Base-by-base conservation (phyloP, 306 rosid genomes). In the Dicorynia guianensis region DNA sequence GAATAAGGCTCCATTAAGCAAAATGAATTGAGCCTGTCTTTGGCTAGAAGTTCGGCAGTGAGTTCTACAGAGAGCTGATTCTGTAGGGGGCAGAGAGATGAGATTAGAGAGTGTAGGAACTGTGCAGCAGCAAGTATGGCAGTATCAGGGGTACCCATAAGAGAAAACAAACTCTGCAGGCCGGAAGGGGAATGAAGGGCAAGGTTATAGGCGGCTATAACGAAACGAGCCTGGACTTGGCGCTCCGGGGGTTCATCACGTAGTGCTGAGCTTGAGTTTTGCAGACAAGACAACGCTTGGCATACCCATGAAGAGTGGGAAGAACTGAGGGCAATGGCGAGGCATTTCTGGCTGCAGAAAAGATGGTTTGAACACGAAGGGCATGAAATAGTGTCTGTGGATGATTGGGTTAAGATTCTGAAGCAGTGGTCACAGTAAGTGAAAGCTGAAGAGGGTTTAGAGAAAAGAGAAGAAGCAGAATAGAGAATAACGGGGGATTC, bases 1-100 rank as follows among this genome's bases (percentile, higher is more conserved):
- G 83, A 48, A 71, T 59, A 78, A 34, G 95, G 91, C 38, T 91
- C 87, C 97, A 87, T 89, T 15, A 92, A 75, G 48, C 97, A 87
- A 34, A 92, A 92, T 0, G 93, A 89, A 68, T 89, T 89, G 34
- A 77, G 65, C 76, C 89, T 84, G 25, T 87, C 95, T 76, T 84
- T 92, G 4, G 84, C 91, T 77, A 89, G 47, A 30, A 89, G 71
- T 11, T 89, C 71, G 0, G 90, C 87, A 6, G 75, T 62, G 63
- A 89, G 48, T 56, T 84, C 91, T 40, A 25, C 67, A 15, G 85
- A 77, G 50, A 85, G 73, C 12, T 53, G 75, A 0, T 3, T 11
- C 6, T 44, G 33, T 3, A 66, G 78, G 15, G 81, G 69, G 34
- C 75, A 83, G 49, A 87, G 67, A 0, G 87, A 81, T 5, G 85